Evolutionary conservation across 768 basidiomycete species (phyloP).

Genomic region (Leccinellum albellum): DNA sequence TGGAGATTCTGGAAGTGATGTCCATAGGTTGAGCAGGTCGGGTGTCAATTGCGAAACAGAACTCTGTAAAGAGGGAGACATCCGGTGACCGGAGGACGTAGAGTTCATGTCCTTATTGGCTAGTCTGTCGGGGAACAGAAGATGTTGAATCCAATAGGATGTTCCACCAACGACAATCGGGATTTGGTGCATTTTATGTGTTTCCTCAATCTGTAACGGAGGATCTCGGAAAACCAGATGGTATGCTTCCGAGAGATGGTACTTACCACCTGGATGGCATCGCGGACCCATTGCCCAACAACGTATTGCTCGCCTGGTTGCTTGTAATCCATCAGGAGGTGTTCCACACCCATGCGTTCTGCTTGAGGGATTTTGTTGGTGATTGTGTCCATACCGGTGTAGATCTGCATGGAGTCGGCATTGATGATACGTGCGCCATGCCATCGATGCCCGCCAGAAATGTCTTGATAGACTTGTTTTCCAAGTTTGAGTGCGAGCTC

Average conservation of each 20-base stretch:
- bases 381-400: constrained; percentile 84
- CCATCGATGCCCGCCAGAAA: constrained; percentile 37
- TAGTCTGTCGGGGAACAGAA: constrained; percentile 82
- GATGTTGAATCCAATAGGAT: constrained; percentile 95
- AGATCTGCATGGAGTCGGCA: constrained; percentile 97
- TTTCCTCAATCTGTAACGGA: constrained; percentile 63
- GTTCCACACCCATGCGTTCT: constrained; percentile 79
- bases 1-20: constrained; percentile 54
- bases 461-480: constrained; percentile 21
- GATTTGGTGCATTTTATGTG: constrained; percentile 56
- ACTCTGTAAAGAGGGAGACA: constrained; percentile 38
- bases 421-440: constrained; percentile 78
- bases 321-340: constrained; percentile 87
- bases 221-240: neutral
- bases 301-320: constrained; percentile 83
- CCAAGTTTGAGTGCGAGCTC: constrained; percentile 71
- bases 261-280: constrained; percentile 74
- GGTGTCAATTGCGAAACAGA: constrained; percentile 44
- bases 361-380: constrained; percentile 85
- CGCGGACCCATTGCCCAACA: constrained; percentile 83
- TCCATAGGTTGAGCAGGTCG: constrained; percentile 47
- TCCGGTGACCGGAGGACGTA: neutral
- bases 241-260: neutral
- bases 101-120: constrained; percentile 25
- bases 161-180: constrained; percentile 96